These are phyloP conservation scores for Saccharum spontaneum DNA, from an alignment of 176 grass and related monocot genomes.

Conservation along the genomic window DNA sequence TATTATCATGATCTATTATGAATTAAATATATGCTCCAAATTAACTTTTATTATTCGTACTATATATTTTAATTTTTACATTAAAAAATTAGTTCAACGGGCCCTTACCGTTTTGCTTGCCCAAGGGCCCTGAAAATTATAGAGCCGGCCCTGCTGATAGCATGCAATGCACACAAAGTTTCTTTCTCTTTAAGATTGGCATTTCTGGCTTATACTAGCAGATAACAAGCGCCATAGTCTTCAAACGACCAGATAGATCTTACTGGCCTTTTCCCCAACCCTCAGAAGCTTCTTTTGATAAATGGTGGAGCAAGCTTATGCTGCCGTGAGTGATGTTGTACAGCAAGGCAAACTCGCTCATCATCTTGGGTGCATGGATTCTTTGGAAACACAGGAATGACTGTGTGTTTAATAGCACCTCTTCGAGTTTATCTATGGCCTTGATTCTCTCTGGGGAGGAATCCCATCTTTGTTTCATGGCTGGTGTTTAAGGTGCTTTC, in stretches of 20 bases:
- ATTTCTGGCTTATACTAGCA: neutral
- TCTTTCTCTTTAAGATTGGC: neutral
- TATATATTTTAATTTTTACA: no score
- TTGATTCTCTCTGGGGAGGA: neutral
- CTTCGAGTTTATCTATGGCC: neutral
- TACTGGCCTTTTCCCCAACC: neutral
- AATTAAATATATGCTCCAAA: no score
- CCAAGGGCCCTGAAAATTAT: no score
- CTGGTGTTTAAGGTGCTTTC: neutral
- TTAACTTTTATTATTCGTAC: no score
- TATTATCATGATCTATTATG: no score
- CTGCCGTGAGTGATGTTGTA: neutral
- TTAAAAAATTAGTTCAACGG: no score
- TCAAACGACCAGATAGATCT: neutral
- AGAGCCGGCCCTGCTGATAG: no score
- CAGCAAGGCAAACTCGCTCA: neutral
- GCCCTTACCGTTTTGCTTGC: no score
- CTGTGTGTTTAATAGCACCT: neutral
- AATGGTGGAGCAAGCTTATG: neutral
- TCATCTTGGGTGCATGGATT: neutral
- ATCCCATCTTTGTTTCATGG: neutral
- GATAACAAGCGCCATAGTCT: neutral
- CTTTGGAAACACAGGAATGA: neutral
- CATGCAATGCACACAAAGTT: neutral
- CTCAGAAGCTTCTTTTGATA: neutral